A percentile compares a stretch with the other conserved stretches of the same genome.
phyloP scores from a whole-genome alignment of 495 filamentous ascomycete species.

The Cercophora sp. region DNA sequence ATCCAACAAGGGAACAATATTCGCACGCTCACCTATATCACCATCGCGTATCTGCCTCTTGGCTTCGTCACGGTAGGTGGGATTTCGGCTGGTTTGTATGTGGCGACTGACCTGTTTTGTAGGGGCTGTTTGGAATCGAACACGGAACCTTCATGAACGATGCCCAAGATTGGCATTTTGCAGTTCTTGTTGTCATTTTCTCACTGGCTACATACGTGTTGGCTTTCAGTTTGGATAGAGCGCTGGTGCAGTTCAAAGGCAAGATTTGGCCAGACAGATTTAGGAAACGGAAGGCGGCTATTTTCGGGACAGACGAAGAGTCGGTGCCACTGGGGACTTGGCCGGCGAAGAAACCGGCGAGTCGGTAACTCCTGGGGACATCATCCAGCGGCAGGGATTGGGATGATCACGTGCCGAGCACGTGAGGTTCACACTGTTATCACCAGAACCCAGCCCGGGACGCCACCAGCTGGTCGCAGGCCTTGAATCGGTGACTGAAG shows the following conservation, averaged over 20 bases:
- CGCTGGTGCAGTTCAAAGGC: constrained; percentile 7
- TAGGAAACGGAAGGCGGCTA: neutral
- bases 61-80: constrained; percentile 14
- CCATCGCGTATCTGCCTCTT: constrained; percentile 15
- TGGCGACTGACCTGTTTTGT: neutral
- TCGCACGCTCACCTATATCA: constrained; percentile 15
- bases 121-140: constrained; percentile 13
- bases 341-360: too few relatives aligned
- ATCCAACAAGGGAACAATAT: constrained; percentile 19
- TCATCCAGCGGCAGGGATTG: too few relatives aligned
- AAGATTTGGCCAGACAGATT: neutral
- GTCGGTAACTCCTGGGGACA: too few relatives aligned
- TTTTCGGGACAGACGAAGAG: neutral
- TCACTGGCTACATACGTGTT: constrained; percentile 10
- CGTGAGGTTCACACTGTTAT: too few relatives aligned
- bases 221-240: constrained; percentile 12
- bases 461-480: too few relatives aligned
- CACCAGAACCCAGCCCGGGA: too few relatives aligned
- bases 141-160: constrained; percentile 16
- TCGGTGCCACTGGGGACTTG: neutral
- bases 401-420: too few relatives aligned
- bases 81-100: neutral
- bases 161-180: constrained; percentile 9
- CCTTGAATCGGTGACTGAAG: too few relatives aligned
- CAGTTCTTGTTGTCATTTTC: constrained; percentile 7